A percentile compares a stretch with the other conserved stretches of the same genome.
These are phyloP conservation scores for Verticillium zaregamsianum DNA, from an alignment of 2,329 filamentous ascomycete genomes.

Conservation along the genomic window DNA sequence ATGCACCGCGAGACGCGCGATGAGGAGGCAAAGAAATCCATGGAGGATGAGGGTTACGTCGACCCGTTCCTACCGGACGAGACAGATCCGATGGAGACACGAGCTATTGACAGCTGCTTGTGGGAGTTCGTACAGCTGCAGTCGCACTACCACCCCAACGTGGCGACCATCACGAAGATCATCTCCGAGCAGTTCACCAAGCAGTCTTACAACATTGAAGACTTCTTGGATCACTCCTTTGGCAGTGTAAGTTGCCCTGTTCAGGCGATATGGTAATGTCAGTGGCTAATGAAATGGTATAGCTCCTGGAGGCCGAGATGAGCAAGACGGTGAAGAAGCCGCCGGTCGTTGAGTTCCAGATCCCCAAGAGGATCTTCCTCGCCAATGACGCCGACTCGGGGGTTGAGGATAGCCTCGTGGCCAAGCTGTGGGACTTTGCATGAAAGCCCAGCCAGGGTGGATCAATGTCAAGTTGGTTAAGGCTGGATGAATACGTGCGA, in stretches of 20 bases:
- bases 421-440: constrained; percentile 58
- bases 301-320: constrained; percentile 83
- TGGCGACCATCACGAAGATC: constrained; percentile 89
- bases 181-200: constrained; percentile 97
- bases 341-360: constrained; percentile 89
- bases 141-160: constrained; percentile 93
- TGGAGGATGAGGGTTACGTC: constrained; percentile 55
- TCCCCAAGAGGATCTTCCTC: constrained; percentile 77
- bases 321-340: constrained; percentile 78
- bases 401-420: constrained; percentile 50
- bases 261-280: background rate
- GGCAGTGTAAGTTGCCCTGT: constrained; percentile 55
- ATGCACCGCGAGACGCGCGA: constrained; percentile 72
- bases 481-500: background rate
- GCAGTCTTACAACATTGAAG: constrained; percentile 88
- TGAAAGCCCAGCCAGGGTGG: background rate
- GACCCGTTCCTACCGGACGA: constrained; percentile 79
- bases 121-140: constrained; percentile 94
- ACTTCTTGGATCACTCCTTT: constrained; percentile 95
- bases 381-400: constrained; percentile 43
- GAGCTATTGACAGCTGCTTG: constrained; percentile 84
- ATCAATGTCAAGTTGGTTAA: background rate
- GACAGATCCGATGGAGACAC: constrained; percentile 76
- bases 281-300: constrained; percentile 24
- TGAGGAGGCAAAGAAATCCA: constrained; percentile 48